phyloP scores from a whole-genome alignment of 306 rosid species.

The Lathyrus oleraceus region DNA sequence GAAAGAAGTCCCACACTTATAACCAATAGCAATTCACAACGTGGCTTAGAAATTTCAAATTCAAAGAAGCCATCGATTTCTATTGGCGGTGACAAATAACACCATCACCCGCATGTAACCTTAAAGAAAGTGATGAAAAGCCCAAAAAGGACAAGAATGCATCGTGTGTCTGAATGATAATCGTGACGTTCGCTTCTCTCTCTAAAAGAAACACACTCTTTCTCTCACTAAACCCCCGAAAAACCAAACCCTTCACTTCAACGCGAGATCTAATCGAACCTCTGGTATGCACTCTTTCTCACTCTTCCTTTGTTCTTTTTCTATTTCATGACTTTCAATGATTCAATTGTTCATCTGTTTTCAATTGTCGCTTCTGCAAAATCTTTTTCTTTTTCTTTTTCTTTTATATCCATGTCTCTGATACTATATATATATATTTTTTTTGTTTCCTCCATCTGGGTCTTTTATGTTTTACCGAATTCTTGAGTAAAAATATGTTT shows the following conservation, averaged over 20 bases:
- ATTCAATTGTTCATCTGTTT: constrained; percentile 24
- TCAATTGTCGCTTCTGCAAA: not conserved
- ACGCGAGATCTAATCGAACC: constrained; percentile 53
- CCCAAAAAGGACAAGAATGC: constrained; percentile 41
- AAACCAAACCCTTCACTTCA: constrained; percentile 39
- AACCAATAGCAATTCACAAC: not conserved
- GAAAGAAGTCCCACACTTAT: not conserved
- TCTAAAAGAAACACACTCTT: constrained; percentile 20
- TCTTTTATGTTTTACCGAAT: constrained; percentile 31
- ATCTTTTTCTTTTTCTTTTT: too few species aligned
- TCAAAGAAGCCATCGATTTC: not conserved
- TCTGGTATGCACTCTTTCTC: constrained; percentile 49
- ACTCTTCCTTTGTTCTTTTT: not conserved
- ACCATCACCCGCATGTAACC: not conserved
- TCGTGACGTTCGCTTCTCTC: constrained; percentile 42
- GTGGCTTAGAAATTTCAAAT: not conserved
- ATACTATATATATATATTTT: too few species aligned
- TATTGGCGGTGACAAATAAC: constrained; percentile 18
- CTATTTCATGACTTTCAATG: constrained; percentile 4
- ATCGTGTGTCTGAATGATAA: constrained; percentile 34
- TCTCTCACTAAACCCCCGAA: constrained; percentile 41
- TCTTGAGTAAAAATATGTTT: not conserved
- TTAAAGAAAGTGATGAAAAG: constrained; percentile 15
- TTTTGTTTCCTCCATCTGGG: constrained; percentile 38
- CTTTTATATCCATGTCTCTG: too few species aligned